These are phyloP conservation scores for Syncephalastrum monosporum DNA, from an alignment of 371 early-diverging fungal genomes.

Conservation along the genomic window DNA sequence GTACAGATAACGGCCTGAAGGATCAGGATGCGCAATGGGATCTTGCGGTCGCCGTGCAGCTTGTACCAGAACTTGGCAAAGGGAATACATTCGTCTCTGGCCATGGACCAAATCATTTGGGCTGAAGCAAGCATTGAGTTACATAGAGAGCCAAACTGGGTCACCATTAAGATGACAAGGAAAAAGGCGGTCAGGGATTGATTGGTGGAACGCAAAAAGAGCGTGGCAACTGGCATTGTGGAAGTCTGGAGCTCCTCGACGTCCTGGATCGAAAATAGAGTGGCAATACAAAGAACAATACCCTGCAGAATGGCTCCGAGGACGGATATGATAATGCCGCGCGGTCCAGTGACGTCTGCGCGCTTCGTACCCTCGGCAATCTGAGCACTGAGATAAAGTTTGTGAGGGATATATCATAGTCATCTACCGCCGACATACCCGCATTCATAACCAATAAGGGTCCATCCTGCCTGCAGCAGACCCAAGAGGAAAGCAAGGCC, in stretches of 20 bases:
- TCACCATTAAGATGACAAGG: conserved; percentile 22
- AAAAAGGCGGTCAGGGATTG: conserved; percentile 19
- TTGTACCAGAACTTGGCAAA: conserved; percentile 21
- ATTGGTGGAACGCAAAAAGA: conserved; percentile 20
- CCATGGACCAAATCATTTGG: conserved; percentile 23
- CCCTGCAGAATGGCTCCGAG: conserved; percentile 34
- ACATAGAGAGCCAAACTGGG: conserved; percentile 24
- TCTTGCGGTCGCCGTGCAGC: conserved; percentile 12
- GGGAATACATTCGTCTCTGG: conserved; percentile 26
- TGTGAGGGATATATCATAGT: too few species aligned
- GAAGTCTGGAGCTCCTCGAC: conserved; percentile 23
- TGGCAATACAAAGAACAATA: conserved; percentile 31
- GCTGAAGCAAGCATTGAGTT: conserved; percentile 18
- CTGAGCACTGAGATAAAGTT: conserved; percentile 18
- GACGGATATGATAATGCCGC: conserved; percentile 39
- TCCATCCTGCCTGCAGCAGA: conserved; percentile 39
- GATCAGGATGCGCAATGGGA: conserved; percentile 19
- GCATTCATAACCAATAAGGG: conserved; percentile 14
- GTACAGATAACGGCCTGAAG: conserved; percentile 16
- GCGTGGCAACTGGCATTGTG: conserved; percentile 15
- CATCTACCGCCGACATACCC: not conserved
- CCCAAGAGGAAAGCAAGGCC: conserved; percentile 38
- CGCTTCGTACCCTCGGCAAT: conserved; percentile 43
- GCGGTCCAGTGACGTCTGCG: conserved; percentile 35
- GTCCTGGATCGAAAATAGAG: conserved; percentile 41